Conservation (phyloP, 2,329 filamentous ascomycete species). For the Bisporella sp. region DNA sequence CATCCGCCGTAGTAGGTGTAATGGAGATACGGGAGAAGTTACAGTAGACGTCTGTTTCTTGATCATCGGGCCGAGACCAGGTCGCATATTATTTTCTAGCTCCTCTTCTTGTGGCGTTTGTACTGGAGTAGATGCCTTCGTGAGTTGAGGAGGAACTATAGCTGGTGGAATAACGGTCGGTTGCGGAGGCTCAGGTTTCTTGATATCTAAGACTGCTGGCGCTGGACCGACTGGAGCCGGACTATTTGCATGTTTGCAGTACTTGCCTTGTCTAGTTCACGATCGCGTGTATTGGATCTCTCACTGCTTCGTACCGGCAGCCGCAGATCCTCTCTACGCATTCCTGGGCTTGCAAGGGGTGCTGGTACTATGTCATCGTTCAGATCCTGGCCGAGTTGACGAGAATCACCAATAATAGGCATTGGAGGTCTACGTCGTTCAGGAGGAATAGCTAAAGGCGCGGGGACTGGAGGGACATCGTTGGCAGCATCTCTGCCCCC, state of each 20-base stretch:
- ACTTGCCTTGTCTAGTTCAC: slow-evolving; percentile 9
- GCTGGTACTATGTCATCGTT: slow-evolving; percentile 28
- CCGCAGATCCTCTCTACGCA: slow-evolving; percentile 24
- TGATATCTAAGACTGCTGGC: neutral
- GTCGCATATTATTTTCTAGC: neutral
- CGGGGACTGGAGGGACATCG: slow-evolving; percentile 24
- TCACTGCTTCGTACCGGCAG: slow-evolving; percentile 28
- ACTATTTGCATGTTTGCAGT: neutral
- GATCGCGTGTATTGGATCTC: slow-evolving; percentile 14
- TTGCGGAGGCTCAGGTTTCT: neutral
- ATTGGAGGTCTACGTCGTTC: slow-evolving; percentile 29
- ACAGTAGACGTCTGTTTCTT: neutral
- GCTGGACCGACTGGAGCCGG: neutral
- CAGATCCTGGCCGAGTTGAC: slow-evolving; percentile 20
- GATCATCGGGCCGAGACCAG: neutral
- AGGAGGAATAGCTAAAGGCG: slow-evolving; percentile 22
- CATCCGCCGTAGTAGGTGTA: slow-evolving; percentile 3
- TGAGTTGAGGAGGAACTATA: slow-evolving; percentile 2
- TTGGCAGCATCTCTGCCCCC: slow-evolving; percentile 12
- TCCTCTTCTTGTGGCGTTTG: neutral
- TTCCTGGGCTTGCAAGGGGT: slow-evolving; percentile 29
- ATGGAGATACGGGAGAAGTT: neutral
- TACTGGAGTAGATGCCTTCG: slow-evolving; percentile 1
- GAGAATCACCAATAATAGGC: slow-evolving; percentile 21
- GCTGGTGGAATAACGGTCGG: neutral